phyloP scores from a whole-genome alignment of 2,329 filamentous ascomycete genomes.

The Scolecobasidium constrictum region DNA sequence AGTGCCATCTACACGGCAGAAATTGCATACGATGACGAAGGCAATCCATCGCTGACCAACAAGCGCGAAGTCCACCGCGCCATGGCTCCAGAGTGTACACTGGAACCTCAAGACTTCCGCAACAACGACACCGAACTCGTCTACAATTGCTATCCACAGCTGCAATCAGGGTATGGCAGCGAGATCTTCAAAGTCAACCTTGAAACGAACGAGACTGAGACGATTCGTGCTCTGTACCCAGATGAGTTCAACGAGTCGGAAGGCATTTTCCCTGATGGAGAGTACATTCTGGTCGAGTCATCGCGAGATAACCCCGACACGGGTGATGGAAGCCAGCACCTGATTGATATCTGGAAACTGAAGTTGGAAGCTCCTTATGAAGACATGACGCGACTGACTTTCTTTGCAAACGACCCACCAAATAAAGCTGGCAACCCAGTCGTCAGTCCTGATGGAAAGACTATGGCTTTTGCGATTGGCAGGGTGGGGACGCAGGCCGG shows the following conservation, averaged over 20 bases:
- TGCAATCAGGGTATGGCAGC: too few species aligned
- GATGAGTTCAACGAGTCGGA: not conserved
- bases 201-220: not conserved
- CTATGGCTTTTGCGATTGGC: too few species aligned
- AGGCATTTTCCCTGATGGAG: not conserved
- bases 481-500: too few species aligned
- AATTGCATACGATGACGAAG: not conserved
- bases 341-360: too few species aligned
- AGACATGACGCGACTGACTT: too few species aligned
- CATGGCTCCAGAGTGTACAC: not conserved
- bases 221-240: too few species aligned
- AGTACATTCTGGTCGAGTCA: not conserved
- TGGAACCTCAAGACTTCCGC: not conserved
- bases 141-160: not conserved
- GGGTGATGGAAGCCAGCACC: too few species aligned
- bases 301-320: too few species aligned
- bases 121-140: not conserved
- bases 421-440: too few species aligned
- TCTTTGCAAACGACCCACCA: too few species aligned
- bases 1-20: not conserved
- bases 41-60: not conserved
- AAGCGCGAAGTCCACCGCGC: not conserved
- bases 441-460: too few species aligned
- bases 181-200: not conserved
- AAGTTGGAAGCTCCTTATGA: too few species aligned